These are phyloP conservation scores for Fusarium tjaetaba DNA, from an alignment of 2,329 filamentous ascomycete species.

Conservation along the genomic window DNA sequence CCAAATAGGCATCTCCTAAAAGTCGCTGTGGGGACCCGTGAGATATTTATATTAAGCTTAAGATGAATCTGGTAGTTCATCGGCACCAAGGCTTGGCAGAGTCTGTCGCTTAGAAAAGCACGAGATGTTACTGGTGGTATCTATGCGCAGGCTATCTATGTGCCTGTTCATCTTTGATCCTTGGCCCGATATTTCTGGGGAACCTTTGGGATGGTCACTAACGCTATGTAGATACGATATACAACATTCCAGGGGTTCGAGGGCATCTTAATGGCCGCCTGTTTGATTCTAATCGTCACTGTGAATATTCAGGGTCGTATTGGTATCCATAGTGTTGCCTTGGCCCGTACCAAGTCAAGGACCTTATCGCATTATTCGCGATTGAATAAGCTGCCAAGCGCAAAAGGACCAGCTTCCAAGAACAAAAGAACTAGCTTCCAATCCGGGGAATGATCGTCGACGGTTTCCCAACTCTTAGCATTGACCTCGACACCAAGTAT, in stretches of 20 bases:
- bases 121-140: constrained; percentile 2
- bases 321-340: not conserved
- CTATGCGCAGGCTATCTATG: not conserved
- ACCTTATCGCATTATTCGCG: not conserved
- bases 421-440: constrained; percentile 16
- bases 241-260: not conserved
- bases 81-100: not conserved
- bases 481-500: too few species aligned
- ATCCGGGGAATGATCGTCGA: not conserved
- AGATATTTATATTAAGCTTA: constrained; percentile 3
- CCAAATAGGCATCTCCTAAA: not conserved
- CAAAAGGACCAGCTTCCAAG: constrained; percentile 9
- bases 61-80: constrained; percentile 10
- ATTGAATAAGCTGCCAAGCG: not conserved
- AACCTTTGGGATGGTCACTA: not conserved
- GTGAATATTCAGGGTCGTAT: not conserved
- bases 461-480: too few species aligned
- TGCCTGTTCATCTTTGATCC: not conserved
- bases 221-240: not conserved
- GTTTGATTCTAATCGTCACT: not conserved
- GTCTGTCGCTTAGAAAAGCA: not conserved
- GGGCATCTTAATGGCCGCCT: not conserved
- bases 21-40: not conserved
- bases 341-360: not conserved
- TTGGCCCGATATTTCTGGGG: constrained; percentile 6